Conservation (phyloP, 2,329 filamentous ascomycete species). For the Diaporthe amygdali region DNA sequence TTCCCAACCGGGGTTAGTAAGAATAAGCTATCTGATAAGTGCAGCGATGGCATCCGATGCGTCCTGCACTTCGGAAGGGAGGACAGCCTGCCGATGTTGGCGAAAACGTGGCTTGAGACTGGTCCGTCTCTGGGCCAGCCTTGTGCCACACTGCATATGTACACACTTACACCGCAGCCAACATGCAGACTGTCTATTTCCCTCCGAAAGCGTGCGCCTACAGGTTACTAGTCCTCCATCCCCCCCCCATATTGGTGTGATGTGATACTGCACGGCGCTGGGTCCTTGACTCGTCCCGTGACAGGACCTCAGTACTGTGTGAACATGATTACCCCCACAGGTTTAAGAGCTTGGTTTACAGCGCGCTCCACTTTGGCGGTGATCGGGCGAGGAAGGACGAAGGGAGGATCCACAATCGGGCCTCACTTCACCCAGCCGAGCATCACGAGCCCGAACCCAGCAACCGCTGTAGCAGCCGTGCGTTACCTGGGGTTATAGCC, state of each 20-base stretch:
- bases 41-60: neutral
- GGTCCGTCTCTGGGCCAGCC: neutral
- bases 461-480: neutral
- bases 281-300: conserved; percentile 11
- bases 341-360: neutral
- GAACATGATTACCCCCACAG: neutral
- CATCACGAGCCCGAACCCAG: conserved; percentile 1
- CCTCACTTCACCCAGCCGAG: neutral
- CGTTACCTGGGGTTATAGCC: conserved; percentile 8
- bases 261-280: conserved; percentile 5
- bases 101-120: conserved; percentile 10
- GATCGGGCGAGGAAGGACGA: neutral
- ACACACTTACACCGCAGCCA: neutral
- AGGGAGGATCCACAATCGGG: neutral
- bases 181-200: neutral
- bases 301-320: neutral
- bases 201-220: neutral
- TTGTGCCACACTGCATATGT: neutral
- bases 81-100: neutral
- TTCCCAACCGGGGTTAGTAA: neutral
- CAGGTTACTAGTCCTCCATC: neutral
- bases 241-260: neutral
- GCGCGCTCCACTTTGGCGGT: neutral
- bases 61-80: conserved; percentile 1
- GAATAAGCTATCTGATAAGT: neutral